phyloP scores from a whole-genome alignment of 2,329 filamentous ascomycete genomes.

The Aspergillus niger region DNA sequence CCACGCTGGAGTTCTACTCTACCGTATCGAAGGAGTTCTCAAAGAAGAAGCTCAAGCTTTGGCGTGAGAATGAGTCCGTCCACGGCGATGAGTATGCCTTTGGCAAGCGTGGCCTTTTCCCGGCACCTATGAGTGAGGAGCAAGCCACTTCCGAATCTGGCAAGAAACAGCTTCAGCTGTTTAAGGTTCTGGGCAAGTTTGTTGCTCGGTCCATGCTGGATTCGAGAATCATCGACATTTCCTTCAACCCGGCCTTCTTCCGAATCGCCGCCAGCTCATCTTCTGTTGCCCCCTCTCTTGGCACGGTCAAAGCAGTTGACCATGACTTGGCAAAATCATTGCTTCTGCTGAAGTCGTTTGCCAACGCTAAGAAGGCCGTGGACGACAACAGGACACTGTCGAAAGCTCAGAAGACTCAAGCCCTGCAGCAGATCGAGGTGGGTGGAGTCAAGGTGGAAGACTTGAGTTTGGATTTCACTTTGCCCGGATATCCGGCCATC shows the following conservation, averaged over 20 bases:
- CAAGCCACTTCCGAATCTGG: constrained; percentile 74
- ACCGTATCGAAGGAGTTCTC: constrained; percentile 96
- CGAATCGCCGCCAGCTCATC: constrained; percentile 74
- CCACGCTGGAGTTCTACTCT: constrained; percentile 96
- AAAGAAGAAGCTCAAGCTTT: constrained; percentile 94
- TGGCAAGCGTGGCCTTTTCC: constrained; percentile 82
- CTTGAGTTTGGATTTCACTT: constrained; percentile 86
- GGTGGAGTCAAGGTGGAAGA: constrained; percentile 82
- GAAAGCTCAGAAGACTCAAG: constrained; percentile 68
- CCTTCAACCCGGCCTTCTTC: constrained; percentile 98
- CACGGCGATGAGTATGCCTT: constrained; percentile 79
- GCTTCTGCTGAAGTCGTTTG: constrained; percentile 84
- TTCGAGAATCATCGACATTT: constrained; percentile 94
- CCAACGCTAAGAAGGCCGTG: constrained; percentile 76
- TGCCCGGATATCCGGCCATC: constrained; percentile 86
- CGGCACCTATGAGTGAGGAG: constrained; percentile 81
- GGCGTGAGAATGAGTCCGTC: constrained; percentile 82
- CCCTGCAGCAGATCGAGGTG: constrained; percentile 69
- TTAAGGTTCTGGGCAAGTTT: constrained; percentile 94
- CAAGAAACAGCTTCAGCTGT: constrained; percentile 84
- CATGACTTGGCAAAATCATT: constrained; percentile 81
- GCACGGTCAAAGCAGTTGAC: constrained; percentile 87
- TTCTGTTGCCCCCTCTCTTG: constrained; percentile 77
- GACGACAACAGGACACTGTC: constrained; percentile 70
- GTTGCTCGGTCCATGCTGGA: constrained; percentile 98